These are phyloP conservation scores for Boletus sp. DNA, from an alignment of 768 basidiomycete species.

Conservation along the genomic window DNA sequence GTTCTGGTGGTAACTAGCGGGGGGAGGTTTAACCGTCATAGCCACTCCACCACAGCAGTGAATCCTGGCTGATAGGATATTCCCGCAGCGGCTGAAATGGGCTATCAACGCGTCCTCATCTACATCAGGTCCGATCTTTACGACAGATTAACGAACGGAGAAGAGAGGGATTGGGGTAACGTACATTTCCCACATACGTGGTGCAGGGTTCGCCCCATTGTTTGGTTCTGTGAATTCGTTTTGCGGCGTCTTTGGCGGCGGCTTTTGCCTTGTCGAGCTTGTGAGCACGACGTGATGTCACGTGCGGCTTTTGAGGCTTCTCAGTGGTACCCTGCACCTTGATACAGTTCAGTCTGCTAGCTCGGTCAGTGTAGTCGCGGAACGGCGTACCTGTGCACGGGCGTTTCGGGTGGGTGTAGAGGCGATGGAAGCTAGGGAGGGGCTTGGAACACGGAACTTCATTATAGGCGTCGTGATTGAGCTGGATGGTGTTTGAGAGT, in stretches of 20 bases:
- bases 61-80: slow-evolving; percentile 21
- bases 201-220: slow-evolving; percentile 25
- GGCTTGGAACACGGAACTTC: slow-evolving; percentile 18
- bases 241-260: slow-evolving; percentile 18
- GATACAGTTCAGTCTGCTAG: not conserved
- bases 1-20: slow-evolving; percentile 33
- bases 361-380: not conserved
- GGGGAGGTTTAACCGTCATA: slow-evolving; percentile 25
- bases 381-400: slow-evolving; percentile 10
- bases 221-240: slow-evolving; percentile 11
- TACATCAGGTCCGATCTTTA: slow-evolving; percentile 33
- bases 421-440: slow-evolving; percentile 11
- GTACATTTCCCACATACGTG: slow-evolving; percentile 65
- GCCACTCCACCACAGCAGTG: slow-evolving; percentile 34
- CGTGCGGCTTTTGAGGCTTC: slow-evolving; percentile 8
- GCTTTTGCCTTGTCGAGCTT: slow-evolving; percentile 16
- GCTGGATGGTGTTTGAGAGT: not conserved
- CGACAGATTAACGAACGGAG: slow-evolving; percentile 3
- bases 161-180: slow-evolving; percentile 20
- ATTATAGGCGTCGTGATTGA: slow-evolving; percentile 10
- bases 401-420: not conserved
- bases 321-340: not conserved
- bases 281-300: slow-evolving; percentile 6
- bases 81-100: slow-evolving; percentile 27
- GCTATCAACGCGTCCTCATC: slow-evolving; percentile 23